Evolutionary conservation across 768 basidiomycete species (phyloP), one percentile per base, ranked within the genome.

Genomic region (Naematelia encephala): DNA sequence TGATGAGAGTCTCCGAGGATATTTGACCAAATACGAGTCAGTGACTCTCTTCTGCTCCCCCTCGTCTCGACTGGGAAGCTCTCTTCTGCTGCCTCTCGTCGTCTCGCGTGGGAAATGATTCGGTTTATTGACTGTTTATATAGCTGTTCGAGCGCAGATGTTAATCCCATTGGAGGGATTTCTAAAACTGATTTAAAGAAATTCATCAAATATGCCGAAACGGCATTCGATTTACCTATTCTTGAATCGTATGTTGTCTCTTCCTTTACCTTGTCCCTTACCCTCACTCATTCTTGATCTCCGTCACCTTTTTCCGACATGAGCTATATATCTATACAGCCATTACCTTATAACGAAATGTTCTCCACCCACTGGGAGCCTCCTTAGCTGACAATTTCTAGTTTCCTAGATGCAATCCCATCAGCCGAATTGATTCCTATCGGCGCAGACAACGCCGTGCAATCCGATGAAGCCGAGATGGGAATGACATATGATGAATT

Each of bases 401-500:
- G 94, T 57, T 99, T 98, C 81, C 77, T 99, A 57, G 83, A 85
- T 51, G 96, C 96, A 1, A 84, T 88, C 0, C 96, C 96, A 4
- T 97, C 96, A 0, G 96, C 96, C 3, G 96, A 99, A 73, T 80
- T 99, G 3, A 93, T 98, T 74, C 96, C 96, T 0, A 90, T 93
- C 57, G 92, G 91, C 0, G 88, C 91, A 63, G 87, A 85, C 4
- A 76, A 73, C 53, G 97, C 97, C 71, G 87, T 96, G 8, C 96
- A 99, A 67, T 85, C 92, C 0, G 96, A 99, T 68, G 96, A 99
- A 82, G 92, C 87, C 56, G 94, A 98, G 70, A 98, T 98, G 94
- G 94, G 94, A 8, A 98, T 98, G 96, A 96, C 94, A 0, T 98
- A 97, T 72, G 89, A 97, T 66, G 96, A 98, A 67, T 82, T 99